Evolutionary conservation across 2,329 filamentous ascomycete species (phyloP).

Genomic region (Paracamarosporium sp.): DNA sequence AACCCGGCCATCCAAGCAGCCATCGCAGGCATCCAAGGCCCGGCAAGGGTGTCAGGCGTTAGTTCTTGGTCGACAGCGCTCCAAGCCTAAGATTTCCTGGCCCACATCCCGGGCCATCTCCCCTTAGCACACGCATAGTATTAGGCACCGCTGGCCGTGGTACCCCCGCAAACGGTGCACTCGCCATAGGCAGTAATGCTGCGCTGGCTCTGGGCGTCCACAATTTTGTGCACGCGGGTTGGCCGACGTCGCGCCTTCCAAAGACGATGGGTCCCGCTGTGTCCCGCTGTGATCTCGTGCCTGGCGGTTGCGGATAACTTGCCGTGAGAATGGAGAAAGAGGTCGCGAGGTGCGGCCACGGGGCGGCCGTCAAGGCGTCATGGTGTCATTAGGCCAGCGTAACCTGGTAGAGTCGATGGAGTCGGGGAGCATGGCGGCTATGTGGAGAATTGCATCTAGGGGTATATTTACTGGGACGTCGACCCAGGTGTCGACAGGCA

Average conservation of each 20-base stretch:
- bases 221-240: not conserved
- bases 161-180: not conserved
- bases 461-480: not conserved
- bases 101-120: not conserved
- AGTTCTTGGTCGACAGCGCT: not conserved
- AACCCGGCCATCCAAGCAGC: not conserved
- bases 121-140: slow-evolving; percentile 2
- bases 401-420: not conserved
- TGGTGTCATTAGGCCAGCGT: not conserved
- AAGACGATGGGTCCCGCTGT: not conserved
- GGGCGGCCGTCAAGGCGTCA: not conserved
- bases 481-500: slow-evolving; percentile 49
- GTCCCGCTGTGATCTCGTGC: not conserved
- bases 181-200: not conserved
- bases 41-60: not conserved
- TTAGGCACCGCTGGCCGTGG: not conserved
- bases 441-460: not conserved
- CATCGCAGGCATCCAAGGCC: not conserved
- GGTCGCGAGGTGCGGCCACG: slow-evolving; percentile 2
- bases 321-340: not conserved
- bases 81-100: not conserved
- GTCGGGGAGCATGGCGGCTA: not conserved
- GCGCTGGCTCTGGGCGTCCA: not conserved
- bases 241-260: not conserved
- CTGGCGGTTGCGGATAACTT: slow-evolving; percentile 2